Evolutionary conservation across 164 flowering plant species (phyloP).

Genomic region (Akebia trifoliata): DNA sequence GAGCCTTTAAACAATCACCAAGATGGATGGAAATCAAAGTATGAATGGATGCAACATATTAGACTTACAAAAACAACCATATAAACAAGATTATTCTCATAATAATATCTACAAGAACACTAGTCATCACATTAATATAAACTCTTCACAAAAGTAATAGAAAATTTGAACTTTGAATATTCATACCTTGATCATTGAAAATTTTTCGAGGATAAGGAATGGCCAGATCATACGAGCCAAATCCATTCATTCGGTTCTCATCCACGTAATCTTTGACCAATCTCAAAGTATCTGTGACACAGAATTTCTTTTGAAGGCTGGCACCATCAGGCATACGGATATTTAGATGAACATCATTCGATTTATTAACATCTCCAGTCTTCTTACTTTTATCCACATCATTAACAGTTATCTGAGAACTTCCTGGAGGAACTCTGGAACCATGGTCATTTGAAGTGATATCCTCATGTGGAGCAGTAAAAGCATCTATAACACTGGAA

Average conservation of each 20-base stretch:
- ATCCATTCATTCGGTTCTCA: slow-evolving; percentile 34
- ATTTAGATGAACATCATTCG: slow-evolving; percentile 54
- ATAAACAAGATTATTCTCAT: no score
- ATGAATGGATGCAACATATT: no score
- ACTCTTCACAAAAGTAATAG: no score
- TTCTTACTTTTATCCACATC: slow-evolving; percentile 16
- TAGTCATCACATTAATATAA: no score
- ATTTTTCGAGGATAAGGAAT: slow-evolving; percentile 85
- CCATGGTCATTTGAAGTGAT: slow-evolving; percentile 11
- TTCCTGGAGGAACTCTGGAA: slow-evolving; percentile 17
- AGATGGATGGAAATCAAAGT: no score
- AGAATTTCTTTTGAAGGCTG: slow-evolving; percentile 57
- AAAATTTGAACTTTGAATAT: neutral
- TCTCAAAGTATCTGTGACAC: slow-evolving; percentile 39
- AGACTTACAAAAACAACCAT: no score
- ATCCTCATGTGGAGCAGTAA: slow-evolving; percentile 14
- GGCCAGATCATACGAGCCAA: slow-evolving; percentile 65
- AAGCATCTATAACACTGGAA: slow-evolving; percentile 13
- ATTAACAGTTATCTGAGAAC: slow-evolving; percentile 9
- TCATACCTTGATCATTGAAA: slow-evolving; percentile 56
- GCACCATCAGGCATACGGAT: slow-evolving; percentile 62
- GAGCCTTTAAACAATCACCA: no score
- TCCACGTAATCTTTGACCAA: slow-evolving; percentile 58
- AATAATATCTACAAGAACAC: no score
- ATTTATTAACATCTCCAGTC: slow-evolving; percentile 15